Evolutionary conservation across 805 yeast genomes (phyloP).

Genomic region (Candida silvatica): DNA sequence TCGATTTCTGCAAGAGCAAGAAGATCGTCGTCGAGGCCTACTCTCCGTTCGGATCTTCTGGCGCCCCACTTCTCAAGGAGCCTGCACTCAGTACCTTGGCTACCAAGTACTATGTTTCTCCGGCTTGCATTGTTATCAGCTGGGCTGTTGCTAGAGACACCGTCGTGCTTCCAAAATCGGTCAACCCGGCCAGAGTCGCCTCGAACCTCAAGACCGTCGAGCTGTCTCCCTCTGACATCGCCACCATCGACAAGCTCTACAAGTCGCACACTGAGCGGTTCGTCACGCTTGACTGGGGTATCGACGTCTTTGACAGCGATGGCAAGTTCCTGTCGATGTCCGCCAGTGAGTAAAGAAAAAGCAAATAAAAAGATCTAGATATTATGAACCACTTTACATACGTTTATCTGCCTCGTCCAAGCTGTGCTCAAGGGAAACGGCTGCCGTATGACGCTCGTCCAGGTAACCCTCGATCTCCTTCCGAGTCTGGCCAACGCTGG

Average conservation of each 20-base stretch:
- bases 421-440: neutral
- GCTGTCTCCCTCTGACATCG: slow-evolving; percentile 27
- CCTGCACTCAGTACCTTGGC: too few species aligned
- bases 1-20: slow-evolving; percentile 21
- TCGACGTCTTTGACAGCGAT: slow-evolving; percentile 22
- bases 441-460: slow-evolving; percentile 13
- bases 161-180: slow-evolving; percentile 25
- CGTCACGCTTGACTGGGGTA: slow-evolving; percentile 29
- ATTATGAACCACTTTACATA: neutral
- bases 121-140: slow-evolving; percentile 43
- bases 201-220: slow-evolving; percentile 24
- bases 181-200: slow-evolving; percentile 30
- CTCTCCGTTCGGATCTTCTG: slow-evolving; percentile 34
- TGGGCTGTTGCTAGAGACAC: slow-evolving; percentile 10
- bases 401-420: slow-evolving; percentile 1
- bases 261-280: slow-evolving; percentile 25
- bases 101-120: slow-evolving; percentile 31
- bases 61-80: slow-evolving; percentile 31
- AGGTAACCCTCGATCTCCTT: slow-evolving; percentile 1
- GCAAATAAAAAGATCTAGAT: too few species aligned
- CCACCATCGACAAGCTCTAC: slow-evolving; percentile 17
- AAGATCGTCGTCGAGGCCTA: slow-evolving; percentile 30
- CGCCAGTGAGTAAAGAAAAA: neutral
- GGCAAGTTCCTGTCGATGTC: slow-evolving; percentile 4
- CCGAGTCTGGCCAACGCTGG: neutral